Base-by-base conservation (phyloP, 2,329 filamentous ascomycete genomes). In the Cercospora canescens region DNA sequence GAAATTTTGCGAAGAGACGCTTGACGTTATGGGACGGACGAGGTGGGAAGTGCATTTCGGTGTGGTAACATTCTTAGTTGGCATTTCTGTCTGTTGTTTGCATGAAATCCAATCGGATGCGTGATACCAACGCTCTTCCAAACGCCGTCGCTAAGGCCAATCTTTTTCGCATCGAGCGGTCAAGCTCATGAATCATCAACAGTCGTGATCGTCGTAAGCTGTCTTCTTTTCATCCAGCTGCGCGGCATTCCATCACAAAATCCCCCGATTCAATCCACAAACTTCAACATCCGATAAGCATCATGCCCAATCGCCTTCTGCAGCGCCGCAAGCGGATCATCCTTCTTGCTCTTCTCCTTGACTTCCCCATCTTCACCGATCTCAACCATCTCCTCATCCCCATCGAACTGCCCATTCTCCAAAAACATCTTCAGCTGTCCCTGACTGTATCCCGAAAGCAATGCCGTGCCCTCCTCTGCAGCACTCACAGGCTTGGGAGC, bases 391-490 rank as follows among this genome's bases (percentile, higher is more conserved):
- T 45, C 41, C 39, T 50, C 34, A 14, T 34, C 58, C 63, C 74
- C 74, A 7, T 75, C 76, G 45, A 87, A 84, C 0, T 76, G 76
- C 0, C 82, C 84, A 18, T 77, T 79, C 2, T 86, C 84, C 52
- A 88, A 69, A 67, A 88, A 87, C 8, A 84, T 81, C 78, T 86
- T 87, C 69, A 88, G 74, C 82, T 87, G 81, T 1, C 78, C 85
- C 77, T 87, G 86, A 1, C 83, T 85, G 74, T 87, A 87, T 1
- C 85, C 85, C 61, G 80, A 83, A n/a, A 87, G 83, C 28, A 88
- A 70, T 41, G 80, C 78, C 4, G 82, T 84, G 26, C 83, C 82
- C 39, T 74, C 65, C 59, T 84, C 77, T 1, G 79, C 77, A n/a
- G 77, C 79, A 1, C 75, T 80, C 4, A 84, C 81, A 0, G 85